Percentiles rank a stretch among this genome's conserved stretches.
These are phyloP conservation scores for Suaeda aralocaspica DNA, from an alignment of 148 eudicot genomes.

Conservation along the genomic window DNA sequence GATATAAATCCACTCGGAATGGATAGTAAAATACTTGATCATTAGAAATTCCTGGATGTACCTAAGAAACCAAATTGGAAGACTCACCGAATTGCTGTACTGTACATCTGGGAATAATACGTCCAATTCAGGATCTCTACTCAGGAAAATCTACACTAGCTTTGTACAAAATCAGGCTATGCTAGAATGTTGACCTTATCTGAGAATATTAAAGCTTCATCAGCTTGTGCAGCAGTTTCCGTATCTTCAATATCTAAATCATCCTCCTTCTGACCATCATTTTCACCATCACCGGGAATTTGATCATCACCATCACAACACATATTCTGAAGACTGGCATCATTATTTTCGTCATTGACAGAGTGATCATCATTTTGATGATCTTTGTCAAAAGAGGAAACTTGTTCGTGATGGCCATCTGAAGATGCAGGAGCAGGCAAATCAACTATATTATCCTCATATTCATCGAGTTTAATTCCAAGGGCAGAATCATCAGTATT, in stretches of 20 bases:
- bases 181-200: not conserved
- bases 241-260: constrained; percentile 15
- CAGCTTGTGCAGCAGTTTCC: constrained; percentile 14
- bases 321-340: not conserved
- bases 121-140: constrained; percentile 24
- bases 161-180: constrained; percentile 20
- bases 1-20: constrained; percentile 8
- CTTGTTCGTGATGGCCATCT: constrained; percentile 20
- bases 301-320: constrained; percentile 3
- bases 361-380: constrained; percentile 15
- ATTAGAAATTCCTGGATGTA: constrained; percentile 3
- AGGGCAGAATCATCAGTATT: constrained; percentile 31
- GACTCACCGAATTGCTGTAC: constrained; percentile 33
- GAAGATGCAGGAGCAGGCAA: constrained; percentile 25
- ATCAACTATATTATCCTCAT: constrained; percentile 31
- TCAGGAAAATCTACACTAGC: constrained; percentile 25
- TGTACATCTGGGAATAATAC: constrained; percentile 24
- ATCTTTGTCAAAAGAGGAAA: constrained; percentile 20
- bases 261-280: constrained; percentile 3
- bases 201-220: not conserved
- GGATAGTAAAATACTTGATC: not conserved
- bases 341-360: constrained; percentile 20
- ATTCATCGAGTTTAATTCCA: constrained; percentile 23
- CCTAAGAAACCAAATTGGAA: constrained; percentile 11
- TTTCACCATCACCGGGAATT: not conserved